phyloP scores from a whole-genome alignment of 345 rosid species.

The Salix udensis region DNA sequence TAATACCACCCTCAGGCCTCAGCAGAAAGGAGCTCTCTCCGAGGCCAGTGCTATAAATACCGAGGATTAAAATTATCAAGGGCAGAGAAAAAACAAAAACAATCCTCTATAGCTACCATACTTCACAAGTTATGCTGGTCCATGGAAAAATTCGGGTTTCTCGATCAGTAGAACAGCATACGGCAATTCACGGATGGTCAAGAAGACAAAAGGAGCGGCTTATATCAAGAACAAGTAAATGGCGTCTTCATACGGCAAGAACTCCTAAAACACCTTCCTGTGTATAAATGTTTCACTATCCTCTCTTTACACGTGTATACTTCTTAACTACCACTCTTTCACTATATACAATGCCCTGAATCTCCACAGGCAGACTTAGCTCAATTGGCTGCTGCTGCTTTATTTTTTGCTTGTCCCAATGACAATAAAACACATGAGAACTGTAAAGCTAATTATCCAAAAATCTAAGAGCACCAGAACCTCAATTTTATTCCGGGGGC shows the following conservation, averaged over 20 bases:
- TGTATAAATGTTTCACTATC: slow-evolving; percentile 18
- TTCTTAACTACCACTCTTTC: slow-evolving; percentile 30
- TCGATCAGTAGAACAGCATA: too few relatives aligned
- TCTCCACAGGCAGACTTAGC: slow-evolving; percentile 30
- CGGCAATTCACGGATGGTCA: neutral
- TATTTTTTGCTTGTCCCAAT: slow-evolving; percentile 33
- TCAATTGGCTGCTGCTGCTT: slow-evolving; percentile 41
- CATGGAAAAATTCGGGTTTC: too few relatives aligned
- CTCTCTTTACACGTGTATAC: slow-evolving; percentile 36
- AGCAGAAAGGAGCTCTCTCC: too few relatives aligned
- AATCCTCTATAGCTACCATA: too few relatives aligned
- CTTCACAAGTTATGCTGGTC: too few relatives aligned
- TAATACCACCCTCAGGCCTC: too few relatives aligned
- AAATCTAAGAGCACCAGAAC: slow-evolving; percentile 19
- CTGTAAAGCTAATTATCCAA: slow-evolving; percentile 11
- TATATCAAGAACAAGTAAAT: neutral
- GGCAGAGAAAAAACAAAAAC: too few relatives aligned
- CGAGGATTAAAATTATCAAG: too few relatives aligned
- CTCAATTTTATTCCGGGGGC: slow-evolving; percentile 27
- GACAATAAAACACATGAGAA: slow-evolving; percentile 23
- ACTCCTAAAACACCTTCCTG: slow-evolving; percentile 2
- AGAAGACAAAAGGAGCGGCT: neutral
- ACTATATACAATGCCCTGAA: slow-evolving; percentile 54
- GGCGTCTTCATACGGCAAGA: neutral
- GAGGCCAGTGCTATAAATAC: too few relatives aligned